These are phyloP conservation scores for Saturnispora sekii DNA, from an alignment of 805 yeast genomes.

Conservation along the genomic window DNA sequence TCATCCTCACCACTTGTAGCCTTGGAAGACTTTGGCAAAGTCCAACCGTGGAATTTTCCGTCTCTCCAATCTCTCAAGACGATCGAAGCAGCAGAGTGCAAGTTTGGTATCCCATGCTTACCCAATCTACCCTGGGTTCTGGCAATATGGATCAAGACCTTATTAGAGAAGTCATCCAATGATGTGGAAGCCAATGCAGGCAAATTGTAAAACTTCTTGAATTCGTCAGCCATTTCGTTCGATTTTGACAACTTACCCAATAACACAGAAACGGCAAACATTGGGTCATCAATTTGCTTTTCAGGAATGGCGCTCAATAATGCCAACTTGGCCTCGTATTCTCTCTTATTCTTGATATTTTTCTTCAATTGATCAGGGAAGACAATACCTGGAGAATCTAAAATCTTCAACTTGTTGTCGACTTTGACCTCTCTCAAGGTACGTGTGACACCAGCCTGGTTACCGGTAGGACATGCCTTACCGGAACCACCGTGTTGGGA, in stretches of 20 bases:
- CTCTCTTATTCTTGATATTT: conserved; percentile 41
- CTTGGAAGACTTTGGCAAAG: conserved; percentile 46
- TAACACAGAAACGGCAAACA: conserved; percentile 67
- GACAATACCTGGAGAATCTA: conserved; percentile 97
- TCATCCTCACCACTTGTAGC: conserved; percentile 25
- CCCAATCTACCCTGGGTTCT: conserved; percentile 88
- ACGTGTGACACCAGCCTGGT: conserved; percentile 96
- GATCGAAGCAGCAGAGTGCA: conserved; percentile 72
- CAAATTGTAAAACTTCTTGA: conserved; percentile 62
- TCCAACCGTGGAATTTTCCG: conserved; percentile 90
- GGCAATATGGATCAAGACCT: conserved; percentile 85
- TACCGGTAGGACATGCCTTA: conserved; percentile 91
- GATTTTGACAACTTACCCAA: conserved; percentile 68
- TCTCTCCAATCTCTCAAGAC: conserved; percentile 95
- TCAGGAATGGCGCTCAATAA: conserved; percentile 85
- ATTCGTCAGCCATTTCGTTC: conserved; percentile 65
- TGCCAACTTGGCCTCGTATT: conserved; percentile 82
- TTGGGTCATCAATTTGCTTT: conserved; percentile 74
- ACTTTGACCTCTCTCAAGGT: conserved; percentile 84
- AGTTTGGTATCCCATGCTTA: conserved; percentile 86
- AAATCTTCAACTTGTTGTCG: conserved; percentile 77
- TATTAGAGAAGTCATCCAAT: conserved; percentile 71
- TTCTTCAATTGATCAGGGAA: conserved; percentile 51
- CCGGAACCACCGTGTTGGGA: conserved; percentile 66
- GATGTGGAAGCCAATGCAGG: conserved; percentile 72